phyloP scores from a whole-genome alignment of 2,329 filamentous ascomycete species.

The Lithohypha guttulata region DNA sequence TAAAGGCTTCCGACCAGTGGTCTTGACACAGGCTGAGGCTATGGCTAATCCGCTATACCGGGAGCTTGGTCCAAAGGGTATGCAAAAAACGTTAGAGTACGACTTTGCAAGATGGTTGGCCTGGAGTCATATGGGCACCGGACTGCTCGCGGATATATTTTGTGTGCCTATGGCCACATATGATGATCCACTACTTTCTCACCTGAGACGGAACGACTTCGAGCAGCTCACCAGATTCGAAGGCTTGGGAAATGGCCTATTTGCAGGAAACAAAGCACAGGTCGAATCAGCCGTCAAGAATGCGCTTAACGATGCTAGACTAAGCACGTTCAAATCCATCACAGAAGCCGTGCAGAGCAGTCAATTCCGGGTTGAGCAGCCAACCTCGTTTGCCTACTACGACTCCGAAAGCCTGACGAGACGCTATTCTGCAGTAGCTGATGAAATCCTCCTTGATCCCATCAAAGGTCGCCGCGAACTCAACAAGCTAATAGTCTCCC shows the following conservation, averaged over 20 bases:
- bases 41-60: slow-evolving; percentile 71
- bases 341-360: slow-evolving; percentile 49
- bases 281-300: slow-evolving; percentile 54
- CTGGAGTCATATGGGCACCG: slow-evolving; percentile 83
- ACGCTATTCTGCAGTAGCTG: slow-evolving; percentile 57
- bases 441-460: slow-evolving; percentile 47
- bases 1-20: slow-evolving; percentile 75
- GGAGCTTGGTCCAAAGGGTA: slow-evolving; percentile 51
- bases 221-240: slow-evolving; percentile 64
- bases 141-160: slow-evolving; percentile 67
- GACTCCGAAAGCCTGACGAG: slow-evolving; percentile 49
- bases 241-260: slow-evolving; percentile 58
- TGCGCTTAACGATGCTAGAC: slow-evolving; percentile 45
- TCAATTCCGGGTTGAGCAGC: slow-evolving; percentile 55
- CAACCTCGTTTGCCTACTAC: slow-evolving; percentile 68
- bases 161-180: slow-evolving; percentile 72
- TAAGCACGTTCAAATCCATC: slow-evolving; percentile 52
- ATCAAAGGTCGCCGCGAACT: slow-evolving; percentile 55
- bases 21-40: slow-evolving; percentile 69
- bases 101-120: slow-evolving; percentile 81
- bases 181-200: slow-evolving; percentile 60
- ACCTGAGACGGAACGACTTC: slow-evolving; percentile 65
- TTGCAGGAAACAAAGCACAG: slow-evolving; percentile 56
- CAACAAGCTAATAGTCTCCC: slow-evolving; percentile 66
- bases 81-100: slow-evolving; percentile 51